A percentile compares a stretch with the other conserved stretches of the same genome.
These are phyloP conservation scores for Acanthamoeba culbertsoni DNA, from an alignment of 208 protist species.

Conservation along the genomic window DNA sequence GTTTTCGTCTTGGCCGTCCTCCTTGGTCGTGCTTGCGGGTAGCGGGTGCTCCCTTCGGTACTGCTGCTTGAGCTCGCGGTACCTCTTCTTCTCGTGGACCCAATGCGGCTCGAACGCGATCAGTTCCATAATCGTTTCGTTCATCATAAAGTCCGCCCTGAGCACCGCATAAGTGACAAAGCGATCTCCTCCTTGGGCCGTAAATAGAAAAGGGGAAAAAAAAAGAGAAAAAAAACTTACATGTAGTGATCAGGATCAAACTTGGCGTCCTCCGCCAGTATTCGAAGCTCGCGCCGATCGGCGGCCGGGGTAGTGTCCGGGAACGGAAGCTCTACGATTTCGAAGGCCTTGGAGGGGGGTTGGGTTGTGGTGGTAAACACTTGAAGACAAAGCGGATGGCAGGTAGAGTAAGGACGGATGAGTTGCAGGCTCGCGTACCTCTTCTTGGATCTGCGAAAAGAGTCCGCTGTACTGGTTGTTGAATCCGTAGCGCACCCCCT, in stretches of 20 bases:
- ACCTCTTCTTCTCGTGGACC: neutral
- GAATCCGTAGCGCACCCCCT: constrained; percentile 15
- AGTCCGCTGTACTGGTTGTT: constrained; percentile 25
- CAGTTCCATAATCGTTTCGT: neutral
- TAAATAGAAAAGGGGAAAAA: no score
- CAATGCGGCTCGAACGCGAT: neutral
- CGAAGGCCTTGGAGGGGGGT: neutral
- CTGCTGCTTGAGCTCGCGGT: neutral
- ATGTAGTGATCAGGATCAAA: constrained; percentile 54
- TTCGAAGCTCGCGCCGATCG: neutral
- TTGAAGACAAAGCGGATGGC: neutral
- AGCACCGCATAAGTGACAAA: no score
- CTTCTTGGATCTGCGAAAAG: constrained; percentile 23
- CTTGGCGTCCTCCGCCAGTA: neutral
- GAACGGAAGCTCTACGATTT: constrained; percentile 13
- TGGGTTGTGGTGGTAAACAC: neutral
- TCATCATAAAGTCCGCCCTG: constrained; percentile 17
- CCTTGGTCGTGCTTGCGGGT: neutral
- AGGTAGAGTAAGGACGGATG: no score
- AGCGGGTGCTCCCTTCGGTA: neutral
- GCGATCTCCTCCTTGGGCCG: no score
- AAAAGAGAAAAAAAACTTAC: neutral
- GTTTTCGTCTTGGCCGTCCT: neutral
- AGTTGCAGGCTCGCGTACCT: no score
- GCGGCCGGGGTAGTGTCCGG: neutral